These are phyloP conservation scores for Megacollybia marginata DNA, from an alignment of 768 basidiomycete species.

Conservation along the genomic window DNA sequence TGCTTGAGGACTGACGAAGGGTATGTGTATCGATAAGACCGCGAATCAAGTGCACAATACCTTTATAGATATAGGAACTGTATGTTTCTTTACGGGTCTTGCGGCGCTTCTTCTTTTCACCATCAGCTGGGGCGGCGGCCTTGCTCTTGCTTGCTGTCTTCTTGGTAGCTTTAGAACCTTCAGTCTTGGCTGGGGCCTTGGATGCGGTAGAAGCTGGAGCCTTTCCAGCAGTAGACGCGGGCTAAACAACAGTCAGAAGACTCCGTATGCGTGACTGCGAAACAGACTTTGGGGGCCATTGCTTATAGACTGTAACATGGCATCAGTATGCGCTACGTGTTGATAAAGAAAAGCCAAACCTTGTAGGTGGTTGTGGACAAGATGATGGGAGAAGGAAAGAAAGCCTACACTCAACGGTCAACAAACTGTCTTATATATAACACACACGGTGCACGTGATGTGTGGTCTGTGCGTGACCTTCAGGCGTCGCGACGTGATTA, in stretches of 20 bases:
- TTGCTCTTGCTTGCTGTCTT: conserved; percentile 53
- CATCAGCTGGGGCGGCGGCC: conserved; percentile 38
- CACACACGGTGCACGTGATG: too few relatives aligned
- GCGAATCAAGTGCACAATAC: conserved; percentile 11
- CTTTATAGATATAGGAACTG: conserved; percentile 82
- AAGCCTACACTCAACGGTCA: too few relatives aligned
- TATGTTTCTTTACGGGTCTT: conserved; percentile 80
- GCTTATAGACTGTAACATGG: conserved; percentile 1
- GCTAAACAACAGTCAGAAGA: conserved; percentile 23
- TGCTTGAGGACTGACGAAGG: conserved; percentile 66
- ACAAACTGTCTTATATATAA: too few relatives aligned
- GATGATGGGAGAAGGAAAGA: not conserved
- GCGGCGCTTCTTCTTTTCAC: conserved; percentile 75
- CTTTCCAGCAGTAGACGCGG: conserved; percentile 70
- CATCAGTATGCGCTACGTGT: not conserved
- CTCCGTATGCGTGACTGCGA: not conserved
- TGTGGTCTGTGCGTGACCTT: too few relatives aligned
- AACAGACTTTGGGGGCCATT: conserved; percentile 31
- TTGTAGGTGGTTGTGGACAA: not conserved
- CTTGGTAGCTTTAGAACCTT: conserved; percentile 46
- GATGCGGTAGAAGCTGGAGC: conserved; percentile 55
- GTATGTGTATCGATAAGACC: not conserved
- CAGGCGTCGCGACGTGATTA: too few relatives aligned
- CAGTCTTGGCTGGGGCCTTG: conserved; percentile 52
- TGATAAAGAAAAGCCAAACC: not conserved